phyloP scores from a whole-genome alignment of 768 basidiomycete genomes.

The Lactarius evosmus region DNA sequence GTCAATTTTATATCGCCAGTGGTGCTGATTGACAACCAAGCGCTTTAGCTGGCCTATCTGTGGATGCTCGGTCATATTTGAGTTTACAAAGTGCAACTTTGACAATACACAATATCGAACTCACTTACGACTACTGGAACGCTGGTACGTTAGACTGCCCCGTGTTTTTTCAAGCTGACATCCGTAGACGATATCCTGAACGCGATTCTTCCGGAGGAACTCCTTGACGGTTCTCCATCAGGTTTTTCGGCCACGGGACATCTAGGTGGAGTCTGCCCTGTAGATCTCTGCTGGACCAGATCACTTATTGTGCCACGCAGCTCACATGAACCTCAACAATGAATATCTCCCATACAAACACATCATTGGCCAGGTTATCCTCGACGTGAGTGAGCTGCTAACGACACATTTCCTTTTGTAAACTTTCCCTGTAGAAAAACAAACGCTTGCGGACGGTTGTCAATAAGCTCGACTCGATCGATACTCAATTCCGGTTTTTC shows the following conservation, averaged over 20 bases:
- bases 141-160: constrained; percentile 50
- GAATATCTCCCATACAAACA: constrained; percentile 91
- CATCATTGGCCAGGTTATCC: constrained; percentile 85
- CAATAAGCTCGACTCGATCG: constrained; percentile 88
- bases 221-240: constrained; percentile 75
- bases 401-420: constrained; percentile 2
- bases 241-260: constrained; percentile 90
- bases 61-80: constrained; percentile 54
- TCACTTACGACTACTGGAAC: constrained; percentile 88
- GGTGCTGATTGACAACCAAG: constrained; percentile 18
- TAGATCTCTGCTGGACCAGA: constrained; percentile 1
- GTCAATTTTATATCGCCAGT: background rate
- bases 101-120: constrained; percentile 54
- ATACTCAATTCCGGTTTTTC: constrained; percentile 86
- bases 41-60: constrained; percentile 68
- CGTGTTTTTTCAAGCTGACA: background rate
- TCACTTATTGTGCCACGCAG: constrained; percentile 40
- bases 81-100: constrained; percentile 52
- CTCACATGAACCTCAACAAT: constrained; percentile 86
- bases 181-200: constrained; percentile 76
- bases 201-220: constrained; percentile 73
- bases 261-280: constrained; percentile 58
- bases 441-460: constrained; percentile 80
- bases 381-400: constrained; percentile 62
- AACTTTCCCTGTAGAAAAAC: constrained; percentile 67